A percentile compares a stretch with the other conserved stretches of the same genome.
Conservation (phyloP, 2,329 filamentous ascomycete species). For the Fusarium sp. region DNA sequence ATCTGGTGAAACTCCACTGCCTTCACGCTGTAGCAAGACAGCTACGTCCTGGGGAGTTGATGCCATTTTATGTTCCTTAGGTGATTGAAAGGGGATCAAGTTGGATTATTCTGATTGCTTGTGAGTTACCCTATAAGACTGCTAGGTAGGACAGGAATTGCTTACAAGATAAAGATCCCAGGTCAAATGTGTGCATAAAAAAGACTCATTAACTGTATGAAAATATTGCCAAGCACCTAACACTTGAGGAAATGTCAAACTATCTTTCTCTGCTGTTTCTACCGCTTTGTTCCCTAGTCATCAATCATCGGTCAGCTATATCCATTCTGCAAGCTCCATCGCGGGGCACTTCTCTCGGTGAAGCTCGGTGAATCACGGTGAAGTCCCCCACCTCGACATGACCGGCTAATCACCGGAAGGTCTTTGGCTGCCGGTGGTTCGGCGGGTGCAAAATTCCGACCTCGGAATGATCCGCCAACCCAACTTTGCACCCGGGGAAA, state of each 20-base stretch:
- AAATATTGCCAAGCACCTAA: neutral
- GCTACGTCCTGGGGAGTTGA: constrained; percentile 55
- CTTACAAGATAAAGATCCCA: constrained; percentile 3
- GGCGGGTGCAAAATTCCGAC: constrained; percentile 48
- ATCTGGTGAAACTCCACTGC: constrained; percentile 45
- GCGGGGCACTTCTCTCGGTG: constrained; percentile 21
- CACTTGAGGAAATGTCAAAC: neutral
- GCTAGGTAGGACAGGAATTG: neutral
- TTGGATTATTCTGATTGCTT: neutral
- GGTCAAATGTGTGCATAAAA: neutral
- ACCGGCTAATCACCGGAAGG: constrained; percentile 46
- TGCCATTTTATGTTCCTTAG: constrained; percentile 14
- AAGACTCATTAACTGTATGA: neutral
- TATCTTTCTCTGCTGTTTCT: neutral
- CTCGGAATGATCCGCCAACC: constrained; percentile 44
- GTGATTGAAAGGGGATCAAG: neutral
- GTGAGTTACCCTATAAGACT: constrained; percentile 5
- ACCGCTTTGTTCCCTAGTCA: too few relatives aligned
- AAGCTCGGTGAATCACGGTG: constrained; percentile 12
- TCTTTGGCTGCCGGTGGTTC: constrained; percentile 32
- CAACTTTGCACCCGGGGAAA: constrained; percentile 43
- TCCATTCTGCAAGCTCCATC: neutral
- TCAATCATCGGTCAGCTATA: neutral
- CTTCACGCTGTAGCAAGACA: constrained; percentile 51
- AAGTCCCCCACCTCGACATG: neutral